A percentile compares a stretch with the other conserved stretches of the same genome.
Evolutionary conservation across 805 yeast genomes (phyloP).

Genomic region (Starmera amethionina): DNA sequence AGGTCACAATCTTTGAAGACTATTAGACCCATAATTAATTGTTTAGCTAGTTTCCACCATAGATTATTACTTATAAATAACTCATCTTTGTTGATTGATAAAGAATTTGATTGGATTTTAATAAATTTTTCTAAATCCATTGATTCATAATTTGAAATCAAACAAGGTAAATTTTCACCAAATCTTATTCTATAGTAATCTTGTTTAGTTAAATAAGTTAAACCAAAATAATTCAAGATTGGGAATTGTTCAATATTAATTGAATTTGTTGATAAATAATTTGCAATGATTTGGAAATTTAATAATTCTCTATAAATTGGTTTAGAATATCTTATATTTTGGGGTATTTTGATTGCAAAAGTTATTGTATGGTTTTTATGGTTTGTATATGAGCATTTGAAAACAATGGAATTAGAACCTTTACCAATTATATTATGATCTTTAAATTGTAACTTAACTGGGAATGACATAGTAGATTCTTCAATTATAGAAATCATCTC

Average conservation of each 20-base stretch:
- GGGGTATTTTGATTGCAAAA: slow-evolving; percentile 15
- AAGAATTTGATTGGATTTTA: not conserved
- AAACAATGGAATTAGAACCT: slow-evolving; percentile 14
- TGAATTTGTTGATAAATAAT: slow-evolving; percentile 2
- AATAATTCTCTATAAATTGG: slow-evolving; percentile 12
- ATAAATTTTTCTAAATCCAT: slow-evolving; percentile 18
- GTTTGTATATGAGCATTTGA: slow-evolving; percentile 1
- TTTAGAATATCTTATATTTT: slow-evolving; percentile 4
- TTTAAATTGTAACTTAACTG: slow-evolving; percentile 1
- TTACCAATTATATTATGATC: slow-evolving; percentile 5
- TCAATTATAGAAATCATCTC: slow-evolving; percentile 1
- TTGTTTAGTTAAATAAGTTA: slow-evolving; percentile 8
- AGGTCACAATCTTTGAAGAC: slow-evolving; percentile 19
- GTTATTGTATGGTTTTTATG: not conserved
- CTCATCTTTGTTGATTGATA: slow-evolving; percentile 7
- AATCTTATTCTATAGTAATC: slow-evolving; percentile 5
- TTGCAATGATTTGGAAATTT: slow-evolving; percentile 9
- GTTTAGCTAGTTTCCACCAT: slow-evolving; percentile 25
- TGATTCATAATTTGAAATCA: slow-evolving; percentile 5
- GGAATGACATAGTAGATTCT: slow-evolving; percentile 5
- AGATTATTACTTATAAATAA: slow-evolving; percentile 5
- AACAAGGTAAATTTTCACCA: slow-evolving; percentile 11
- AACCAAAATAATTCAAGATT: slow-evolving; percentile 10
- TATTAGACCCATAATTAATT: slow-evolving; percentile 17
- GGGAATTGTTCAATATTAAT: slow-evolving; percentile 6